Evolutionary conservation across 2,329 filamentous ascomycete species (phyloP).

Genomic region (Endothia cerciana): DNA sequence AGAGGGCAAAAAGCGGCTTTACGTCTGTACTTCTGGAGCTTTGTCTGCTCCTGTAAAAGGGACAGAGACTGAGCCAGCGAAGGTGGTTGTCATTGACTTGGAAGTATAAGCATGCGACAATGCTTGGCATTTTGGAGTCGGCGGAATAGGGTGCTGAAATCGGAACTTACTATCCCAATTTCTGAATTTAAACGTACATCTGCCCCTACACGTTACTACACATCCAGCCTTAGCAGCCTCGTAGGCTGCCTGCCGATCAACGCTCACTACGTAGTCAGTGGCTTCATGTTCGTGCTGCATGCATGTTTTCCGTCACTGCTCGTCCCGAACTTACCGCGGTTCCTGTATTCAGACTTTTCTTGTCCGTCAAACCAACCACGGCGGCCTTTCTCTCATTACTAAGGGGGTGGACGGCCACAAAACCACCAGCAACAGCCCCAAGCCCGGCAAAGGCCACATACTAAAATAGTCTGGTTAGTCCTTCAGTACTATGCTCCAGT

Average conservation of each 20-base stretch:
- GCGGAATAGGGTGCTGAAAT: too few relatives aligned
- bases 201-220: not conserved
- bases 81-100: too few relatives aligned
- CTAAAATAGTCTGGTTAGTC: not conserved
- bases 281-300: not conserved
- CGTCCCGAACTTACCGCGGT: not conserved
- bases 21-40: too few relatives aligned
- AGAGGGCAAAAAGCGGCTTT: too few relatives aligned
- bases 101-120: too few relatives aligned
- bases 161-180: not conserved
- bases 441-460: not conserved
- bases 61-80: too few relatives aligned
- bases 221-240: not conserved
- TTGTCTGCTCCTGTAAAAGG: too few relatives aligned
- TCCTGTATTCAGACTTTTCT: not conserved
- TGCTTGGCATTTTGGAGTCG: too few relatives aligned
- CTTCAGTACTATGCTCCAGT: not conserved
- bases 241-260: not conserved
- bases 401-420: conserved; percentile 19
- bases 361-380: conserved; percentile 18
- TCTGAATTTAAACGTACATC: not conserved
- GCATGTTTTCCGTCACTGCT: not conserved
- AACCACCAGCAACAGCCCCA: conserved; percentile 35
- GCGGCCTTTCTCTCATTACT: conserved; percentile 23
- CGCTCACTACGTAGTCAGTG: not conserved